These are phyloP conservation scores for Cercospora nicotianae DNA, from an alignment of 2,329 filamentous ascomycete species.

Conservation along the genomic window DNA sequence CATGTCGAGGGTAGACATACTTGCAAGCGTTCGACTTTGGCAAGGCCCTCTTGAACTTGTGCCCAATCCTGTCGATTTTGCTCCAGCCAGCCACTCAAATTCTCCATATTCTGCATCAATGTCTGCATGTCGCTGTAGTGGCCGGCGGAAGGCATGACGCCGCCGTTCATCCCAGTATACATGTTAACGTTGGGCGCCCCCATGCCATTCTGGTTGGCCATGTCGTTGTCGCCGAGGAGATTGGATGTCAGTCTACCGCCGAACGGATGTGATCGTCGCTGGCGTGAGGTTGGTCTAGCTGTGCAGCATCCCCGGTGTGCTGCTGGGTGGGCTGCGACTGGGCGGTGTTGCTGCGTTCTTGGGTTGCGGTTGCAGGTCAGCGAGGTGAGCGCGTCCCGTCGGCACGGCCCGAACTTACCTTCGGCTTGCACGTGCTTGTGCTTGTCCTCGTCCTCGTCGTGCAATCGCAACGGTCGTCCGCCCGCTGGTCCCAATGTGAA, in stretches of 20 bases:
- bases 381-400: not conserved
- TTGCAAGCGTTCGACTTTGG: conserved; percentile 34
- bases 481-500: conserved; percentile 6
- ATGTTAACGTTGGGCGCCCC: conserved; percentile 31
- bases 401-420: not conserved
- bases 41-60: conserved; percentile 37
- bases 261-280: not conserved
- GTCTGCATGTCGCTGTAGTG: conserved; percentile 43
- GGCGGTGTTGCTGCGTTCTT: not conserved
- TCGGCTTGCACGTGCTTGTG: not conserved
- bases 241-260: not conserved
- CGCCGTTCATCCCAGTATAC: conserved; percentile 32
- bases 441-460: not conserved
- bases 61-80: conserved; percentile 40
- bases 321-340: not conserved
- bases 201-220: conserved; percentile 34
- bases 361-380: not conserved
- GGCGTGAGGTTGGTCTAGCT: not conserved
- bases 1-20: conserved; percentile 12
- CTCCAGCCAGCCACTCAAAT: conserved; percentile 37
- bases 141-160: conserved; percentile 40
- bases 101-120: conserved; percentile 41
- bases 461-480: not conserved
- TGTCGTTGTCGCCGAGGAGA: conserved; percentile 13
- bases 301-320: not conserved